Base-by-base conservation (phyloP, 2,329 filamentous ascomycete species). In the Didymella glomerata region DNA sequence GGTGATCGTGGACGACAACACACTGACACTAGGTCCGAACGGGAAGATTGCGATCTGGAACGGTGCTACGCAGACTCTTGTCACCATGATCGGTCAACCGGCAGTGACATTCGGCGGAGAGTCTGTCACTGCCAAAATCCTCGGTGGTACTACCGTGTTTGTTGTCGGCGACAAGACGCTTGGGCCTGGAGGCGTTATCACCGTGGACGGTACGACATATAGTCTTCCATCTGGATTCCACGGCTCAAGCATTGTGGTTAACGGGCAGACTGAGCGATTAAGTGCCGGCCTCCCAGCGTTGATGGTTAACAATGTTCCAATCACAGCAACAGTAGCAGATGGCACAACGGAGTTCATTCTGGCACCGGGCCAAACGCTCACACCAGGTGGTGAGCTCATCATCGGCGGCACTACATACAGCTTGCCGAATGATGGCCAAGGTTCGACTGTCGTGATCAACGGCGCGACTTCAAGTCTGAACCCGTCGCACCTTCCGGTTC, bases 21-120 rank as follows among this genome's bases (percentile, higher is more conserved):
- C 68, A 5, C 49, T 78, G 2, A 75, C 72, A 14, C 60, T 78
- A 4, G 73, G 69, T 13, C 69, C 76, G 13, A 77, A 72, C 38
- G 77, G 72, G 9, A 71, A 68, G 16, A 71, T 76, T 22, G 68
- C 78, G 0, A 63, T 80, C 0, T 68, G 79, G 20, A 77, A 77
- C 46, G 75, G 75, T 20, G 70, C 67, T 5, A 70, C 71, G 2
- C 65, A 70, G 24, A 71, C 68, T 2, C 60, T 77, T 4, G 60
- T 56, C 30, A 70, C 67, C n/a, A 63, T 57, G 13, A 60, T 62
- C 1, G 40, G 48, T 10, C 54, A 62, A 18, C 66, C 73, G 11
- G 61, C 61, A 13, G 48, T 73, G 8, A 71, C 68, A 0, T 60
- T 73, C 10, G 63, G 64, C 18, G 66, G 64, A 11, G 62, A 68